These are phyloP conservation scores for Aquilaria agallochum DNA, from an alignment of 441 rosid species.

Conservation along the genomic window DNA sequence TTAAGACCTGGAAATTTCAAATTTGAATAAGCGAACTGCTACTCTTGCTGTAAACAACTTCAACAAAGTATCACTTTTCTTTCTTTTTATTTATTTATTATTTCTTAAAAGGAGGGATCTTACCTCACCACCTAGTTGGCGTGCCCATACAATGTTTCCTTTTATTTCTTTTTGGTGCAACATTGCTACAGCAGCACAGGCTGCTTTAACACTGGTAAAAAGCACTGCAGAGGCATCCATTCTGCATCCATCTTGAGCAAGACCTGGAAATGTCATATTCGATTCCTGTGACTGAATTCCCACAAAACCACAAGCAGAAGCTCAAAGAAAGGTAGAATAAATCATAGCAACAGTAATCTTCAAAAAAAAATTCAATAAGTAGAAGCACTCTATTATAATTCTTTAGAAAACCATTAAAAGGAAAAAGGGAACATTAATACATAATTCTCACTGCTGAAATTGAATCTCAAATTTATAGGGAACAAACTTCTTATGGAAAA, in stretches of 20 bases:
- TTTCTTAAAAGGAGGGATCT: conserved; percentile 5
- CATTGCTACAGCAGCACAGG: conserved; percentile 56
- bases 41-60: no score
- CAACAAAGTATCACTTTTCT: no score
- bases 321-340: not conserved
- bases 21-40: no score
- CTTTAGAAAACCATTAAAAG: no score
- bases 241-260: conserved; percentile 93
- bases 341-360: not conserved
- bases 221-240: conserved; percentile 84
- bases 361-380: no score
- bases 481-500: no score
- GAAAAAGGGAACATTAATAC: no score
- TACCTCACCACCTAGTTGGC: conserved; percentile 99
- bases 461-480: no score
- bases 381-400: no score
- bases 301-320: not conserved
- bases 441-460: no score
- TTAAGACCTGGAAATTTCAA: no score
- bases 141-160: conserved; percentile 82
- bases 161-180: conserved; percentile 70
- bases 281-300: conserved; percentile 4
- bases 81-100: no score
- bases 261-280: conserved; percentile 42
- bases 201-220: conserved; percentile 74